Percentiles rank a stretch among this genome's conserved stretches.
phyloP scores from a whole-genome alignment of 352 stramenopile genomes.

The Globisporangium mamillatum region DNA sequence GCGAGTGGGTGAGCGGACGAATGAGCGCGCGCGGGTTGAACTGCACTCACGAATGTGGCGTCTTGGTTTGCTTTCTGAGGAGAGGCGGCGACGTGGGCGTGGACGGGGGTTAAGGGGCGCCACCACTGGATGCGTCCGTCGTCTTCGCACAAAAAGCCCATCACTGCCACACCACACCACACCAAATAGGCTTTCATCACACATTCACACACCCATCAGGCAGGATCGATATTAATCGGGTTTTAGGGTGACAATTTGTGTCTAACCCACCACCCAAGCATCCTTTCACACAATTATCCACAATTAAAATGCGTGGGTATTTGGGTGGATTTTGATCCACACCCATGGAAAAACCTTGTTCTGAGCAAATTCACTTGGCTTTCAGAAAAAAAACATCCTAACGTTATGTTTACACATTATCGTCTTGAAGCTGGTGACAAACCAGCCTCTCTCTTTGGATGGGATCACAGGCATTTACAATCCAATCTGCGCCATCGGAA shows the following conservation, averaged over 20 bases:
- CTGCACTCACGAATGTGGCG: background rate
- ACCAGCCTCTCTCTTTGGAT: background rate
- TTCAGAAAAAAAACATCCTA: background rate
- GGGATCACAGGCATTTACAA: background rate
- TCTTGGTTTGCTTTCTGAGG: background rate
- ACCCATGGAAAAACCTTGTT: background rate
- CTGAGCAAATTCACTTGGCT: conserved; percentile 1
- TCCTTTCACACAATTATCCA: too few species aligned
- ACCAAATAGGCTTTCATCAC: too few species aligned
- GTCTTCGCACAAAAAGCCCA: too few species aligned
- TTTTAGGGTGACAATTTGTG: too few species aligned
- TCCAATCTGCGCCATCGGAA: conserved; percentile 3
- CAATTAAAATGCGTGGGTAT: too few species aligned
- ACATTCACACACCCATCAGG: too few species aligned
- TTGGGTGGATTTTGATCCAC: too few species aligned
- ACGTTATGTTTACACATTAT: background rate
- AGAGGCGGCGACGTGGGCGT: background rate
- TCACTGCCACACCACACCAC: background rate
- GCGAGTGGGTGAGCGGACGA: background rate
- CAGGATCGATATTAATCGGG: too few species aligned
- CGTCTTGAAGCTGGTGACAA: background rate
- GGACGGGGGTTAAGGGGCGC: background rate
- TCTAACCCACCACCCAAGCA: too few species aligned
- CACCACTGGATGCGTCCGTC: too few species aligned
- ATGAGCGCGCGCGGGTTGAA: background rate